A percentile compares a stretch with the other conserved stretches of the same genome.
Evolutionary conservation across 2,329 filamentous ascomycete genomes (phyloP).

Genomic region (Ophiocordyceps sinensis): DNA sequence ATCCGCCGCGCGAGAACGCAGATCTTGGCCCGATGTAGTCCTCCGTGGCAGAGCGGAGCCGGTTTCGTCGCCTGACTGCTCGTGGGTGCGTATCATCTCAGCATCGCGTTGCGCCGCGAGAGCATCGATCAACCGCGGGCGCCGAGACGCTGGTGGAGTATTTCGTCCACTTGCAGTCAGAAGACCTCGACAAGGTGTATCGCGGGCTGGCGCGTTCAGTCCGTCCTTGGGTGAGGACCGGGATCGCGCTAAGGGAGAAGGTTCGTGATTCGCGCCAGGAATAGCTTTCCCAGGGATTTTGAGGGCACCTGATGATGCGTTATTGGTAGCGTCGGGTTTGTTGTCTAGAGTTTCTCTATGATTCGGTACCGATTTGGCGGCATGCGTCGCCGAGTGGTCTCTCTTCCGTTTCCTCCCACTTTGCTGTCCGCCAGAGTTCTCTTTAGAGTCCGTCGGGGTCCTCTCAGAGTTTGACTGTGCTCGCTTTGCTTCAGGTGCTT

Average conservation of each 20-base stretch:
- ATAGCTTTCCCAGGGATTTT: not conserved
- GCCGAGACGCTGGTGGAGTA: not conserved
- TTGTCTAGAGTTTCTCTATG: not conserved
- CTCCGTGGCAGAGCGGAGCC: not conserved
- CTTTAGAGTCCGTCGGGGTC: too few species aligned
- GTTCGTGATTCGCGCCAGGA: not conserved
- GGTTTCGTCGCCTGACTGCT: not conserved
- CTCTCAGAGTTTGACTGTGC: too few species aligned
- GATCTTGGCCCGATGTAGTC: conserved; percentile 1
- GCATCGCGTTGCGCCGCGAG: conserved; percentile 4
- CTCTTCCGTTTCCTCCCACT: not conserved
- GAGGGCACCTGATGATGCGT: not conserved
- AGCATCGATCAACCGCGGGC: conserved; percentile 6
- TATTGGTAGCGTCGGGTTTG: not conserved
- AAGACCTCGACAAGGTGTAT: not conserved
- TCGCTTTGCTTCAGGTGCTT: too few species aligned
- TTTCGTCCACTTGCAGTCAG: not conserved
- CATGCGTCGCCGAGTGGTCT: not conserved
- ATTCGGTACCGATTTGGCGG: not conserved
- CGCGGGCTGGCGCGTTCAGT: not conserved
- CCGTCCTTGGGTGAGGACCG: not conserved
- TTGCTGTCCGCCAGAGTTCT: not conserved
- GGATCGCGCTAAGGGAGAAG: not conserved
- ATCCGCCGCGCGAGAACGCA: conserved; percentile 10
- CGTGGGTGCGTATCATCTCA: not conserved